Conservation (phyloP, 441 rosid genomes). For the Corymbia calophylla region DNA sequence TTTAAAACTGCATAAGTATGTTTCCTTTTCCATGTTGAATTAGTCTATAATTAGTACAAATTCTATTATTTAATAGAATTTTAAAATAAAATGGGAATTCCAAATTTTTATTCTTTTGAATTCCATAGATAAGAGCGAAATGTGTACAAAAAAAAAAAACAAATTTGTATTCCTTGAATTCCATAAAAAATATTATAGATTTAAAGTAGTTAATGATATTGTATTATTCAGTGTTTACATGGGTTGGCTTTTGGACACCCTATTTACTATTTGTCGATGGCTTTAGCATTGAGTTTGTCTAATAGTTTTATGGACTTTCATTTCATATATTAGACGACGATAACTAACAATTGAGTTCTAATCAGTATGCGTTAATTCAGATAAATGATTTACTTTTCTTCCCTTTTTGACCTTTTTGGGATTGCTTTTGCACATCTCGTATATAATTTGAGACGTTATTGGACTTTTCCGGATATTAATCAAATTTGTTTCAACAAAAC, state of each 20-base stretch:
- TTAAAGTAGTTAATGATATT: rapidly evolving
- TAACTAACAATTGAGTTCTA: rapidly evolving
- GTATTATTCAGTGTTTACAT: background rate
- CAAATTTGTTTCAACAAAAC: too few relatives aligned
- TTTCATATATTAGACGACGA: background rate
- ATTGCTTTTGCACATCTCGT: rapidly evolving
- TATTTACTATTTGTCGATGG: background rate
- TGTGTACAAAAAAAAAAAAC: too few relatives aligned
- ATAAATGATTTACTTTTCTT: background rate
- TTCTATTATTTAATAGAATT: too few relatives aligned
- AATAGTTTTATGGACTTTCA: background rate
- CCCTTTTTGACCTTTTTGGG: rapidly evolving
- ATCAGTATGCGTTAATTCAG: background rate
- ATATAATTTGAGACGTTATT: background rate
- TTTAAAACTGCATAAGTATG: background rate
- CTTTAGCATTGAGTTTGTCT: background rate
- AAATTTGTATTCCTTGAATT: background rate
- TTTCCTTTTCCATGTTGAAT: too few relatives aligned
- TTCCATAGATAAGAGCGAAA: too few relatives aligned
- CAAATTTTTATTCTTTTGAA: too few relatives aligned
- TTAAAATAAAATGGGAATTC: too few relatives aligned
- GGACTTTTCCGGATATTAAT: background rate
- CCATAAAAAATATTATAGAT: background rate
- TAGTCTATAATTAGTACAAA: too few relatives aligned
- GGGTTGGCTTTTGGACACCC: background rate